phyloP scores from a whole-genome alignment of 441 rosid species.

The Populus hybrid region DNA sequence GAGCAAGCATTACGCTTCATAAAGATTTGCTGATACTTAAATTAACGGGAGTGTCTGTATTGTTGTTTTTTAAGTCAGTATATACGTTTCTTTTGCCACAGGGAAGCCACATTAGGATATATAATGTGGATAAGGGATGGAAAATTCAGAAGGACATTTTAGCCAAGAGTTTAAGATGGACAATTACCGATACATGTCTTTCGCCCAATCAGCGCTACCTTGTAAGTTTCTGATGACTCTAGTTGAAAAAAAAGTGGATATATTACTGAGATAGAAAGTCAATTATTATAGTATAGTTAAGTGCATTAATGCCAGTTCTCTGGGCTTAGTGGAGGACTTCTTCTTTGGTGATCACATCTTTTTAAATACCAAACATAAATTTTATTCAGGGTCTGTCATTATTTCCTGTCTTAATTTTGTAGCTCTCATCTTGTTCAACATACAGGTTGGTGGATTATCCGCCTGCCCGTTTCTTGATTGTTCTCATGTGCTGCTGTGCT shows the following conservation, averaged over 20 bases:
- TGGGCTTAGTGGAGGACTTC: not conserved
- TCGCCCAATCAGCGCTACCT: constrained; percentile 78
- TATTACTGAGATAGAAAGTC: not conserved
- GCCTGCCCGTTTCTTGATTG: not conserved
- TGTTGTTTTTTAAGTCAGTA: not conserved
- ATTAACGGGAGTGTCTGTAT: not conserved
- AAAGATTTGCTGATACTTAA: not conserved
- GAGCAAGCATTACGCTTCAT: not conserved
- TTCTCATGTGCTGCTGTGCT: not conserved
- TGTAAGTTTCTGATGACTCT: constrained; percentile 38
- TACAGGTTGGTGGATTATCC: not conserved
- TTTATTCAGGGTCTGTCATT: no score
- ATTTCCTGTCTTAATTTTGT: no score
- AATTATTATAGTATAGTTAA: not conserved
- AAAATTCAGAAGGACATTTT: constrained; percentile 66
- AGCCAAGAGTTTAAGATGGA: constrained; percentile 74
- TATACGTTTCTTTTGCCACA: constrained; percentile 24
- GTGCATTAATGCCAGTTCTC: not conserved
- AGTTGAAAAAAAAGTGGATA: not conserved
- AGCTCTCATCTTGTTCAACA: not conserved
- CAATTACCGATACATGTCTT: constrained; percentile 80
- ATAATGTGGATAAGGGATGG: constrained; percentile 77
- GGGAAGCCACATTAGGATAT: constrained; percentile 72
- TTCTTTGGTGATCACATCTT: not conserved
- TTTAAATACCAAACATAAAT: not conserved